Percentiles rank a stretch among this genome's conserved stretches.
Evolutionary conservation across 441 rosid species (phyloP).

Genomic region (Brassica balearica): DNA sequence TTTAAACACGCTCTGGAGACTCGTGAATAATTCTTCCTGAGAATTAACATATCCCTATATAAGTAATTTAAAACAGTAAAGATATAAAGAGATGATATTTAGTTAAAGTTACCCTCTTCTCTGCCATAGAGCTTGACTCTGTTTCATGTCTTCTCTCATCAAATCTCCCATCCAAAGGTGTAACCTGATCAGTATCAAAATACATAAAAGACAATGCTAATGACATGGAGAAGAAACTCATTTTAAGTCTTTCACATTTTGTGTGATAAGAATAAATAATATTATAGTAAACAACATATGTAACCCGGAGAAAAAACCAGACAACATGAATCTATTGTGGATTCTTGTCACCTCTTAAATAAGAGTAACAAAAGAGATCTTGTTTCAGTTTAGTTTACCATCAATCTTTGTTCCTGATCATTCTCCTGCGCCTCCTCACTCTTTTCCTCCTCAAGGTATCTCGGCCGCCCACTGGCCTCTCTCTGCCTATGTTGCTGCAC

Average conservation of each 20-base stretch:
- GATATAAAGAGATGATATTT: not conserved
- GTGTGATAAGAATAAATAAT: no score
- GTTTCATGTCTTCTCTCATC: not conserved
- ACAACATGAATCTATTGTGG: no score
- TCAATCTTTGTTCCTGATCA: not conserved
- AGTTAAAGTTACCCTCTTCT: slow-evolving; percentile 16
- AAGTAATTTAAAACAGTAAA: not conserved
- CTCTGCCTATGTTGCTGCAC: not conserved
- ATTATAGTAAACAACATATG: no score
- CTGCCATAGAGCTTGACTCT: slow-evolving; percentile 4
- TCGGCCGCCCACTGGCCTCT: not conserved
- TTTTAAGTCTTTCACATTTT: not conserved
- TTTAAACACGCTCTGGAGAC: not conserved
- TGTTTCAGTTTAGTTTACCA: not conserved
- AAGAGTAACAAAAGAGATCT: not conserved
- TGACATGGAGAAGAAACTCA: not conserved
- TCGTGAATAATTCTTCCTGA: not conserved
- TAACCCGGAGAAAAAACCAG: no score
- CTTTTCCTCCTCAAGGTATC: not conserved
- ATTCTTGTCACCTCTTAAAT: no score
- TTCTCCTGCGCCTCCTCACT: not conserved
- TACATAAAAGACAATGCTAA: not conserved
- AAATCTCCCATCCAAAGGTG: not conserved
- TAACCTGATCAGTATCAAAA: not conserved
- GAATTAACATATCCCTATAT: not conserved